Evolutionary conservation across 345 rosid genomes (phyloP), one percentile per base, ranked within the genome.

Genomic region (Euphorbia pulcherrima): DNA sequence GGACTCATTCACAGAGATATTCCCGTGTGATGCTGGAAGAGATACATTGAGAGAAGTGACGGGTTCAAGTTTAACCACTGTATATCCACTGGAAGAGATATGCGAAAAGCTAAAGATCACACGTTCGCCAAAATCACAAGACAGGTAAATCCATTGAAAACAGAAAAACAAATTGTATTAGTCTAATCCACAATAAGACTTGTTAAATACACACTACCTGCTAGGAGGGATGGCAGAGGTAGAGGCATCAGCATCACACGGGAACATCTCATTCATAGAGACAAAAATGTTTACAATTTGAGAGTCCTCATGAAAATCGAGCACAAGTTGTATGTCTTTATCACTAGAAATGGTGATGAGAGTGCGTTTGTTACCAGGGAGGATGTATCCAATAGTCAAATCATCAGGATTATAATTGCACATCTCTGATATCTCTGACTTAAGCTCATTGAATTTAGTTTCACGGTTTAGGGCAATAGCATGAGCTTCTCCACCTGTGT

Each of bases 401-500:
- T 69, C 50, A 50, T 35, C 48, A 40, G 66, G 47, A 35, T 65
- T 65, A 40, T 57, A 58, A 72, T 64, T 68, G 69, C 78, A 74
- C 65, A 74, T 74, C 35, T 74, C 78, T 14, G 70, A 69, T 53
- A 74, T 37, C 66, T 74, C 78, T 5, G 48, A 30, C 70, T 64
- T 74, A 53, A 74, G 28, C 1, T 69, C 74, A 35, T 57, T 44
- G 51, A 68, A 74, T 23, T 69, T 69, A 52, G 33, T 62, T 14
- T 63, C 60, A 37, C 66, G 69, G 44, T 40, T 50, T 29, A 74
- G 50, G 40, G 59, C 56, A 41, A 74, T 37, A 35, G 78, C 78
- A 28, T 74, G 74, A 48, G 78, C 78, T 14, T 74, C 78, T 62
- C 78, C 78, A 18, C 78, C 78, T 5, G 65, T 11, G 65, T 74